A percentile compares a stretch with the other conserved stretches of the same genome.
Evolutionary conservation across 2,329 filamentous ascomycete genomes (phyloP).

Genomic region (Coleophoma eucalyptorum): DNA sequence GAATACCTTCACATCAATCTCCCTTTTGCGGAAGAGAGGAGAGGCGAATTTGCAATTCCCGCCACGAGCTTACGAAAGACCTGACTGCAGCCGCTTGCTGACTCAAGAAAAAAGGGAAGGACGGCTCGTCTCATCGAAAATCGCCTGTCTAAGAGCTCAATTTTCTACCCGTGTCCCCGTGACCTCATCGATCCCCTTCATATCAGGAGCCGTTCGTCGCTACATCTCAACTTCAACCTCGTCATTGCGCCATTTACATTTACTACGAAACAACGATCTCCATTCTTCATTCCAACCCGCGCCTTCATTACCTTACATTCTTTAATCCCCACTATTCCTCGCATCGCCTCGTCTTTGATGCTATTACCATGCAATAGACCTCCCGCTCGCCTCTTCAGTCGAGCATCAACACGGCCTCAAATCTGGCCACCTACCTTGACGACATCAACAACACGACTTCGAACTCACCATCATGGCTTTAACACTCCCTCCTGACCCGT

Average conservation of each 20-base stretch:
- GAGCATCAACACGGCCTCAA: slow-evolving; percentile 2
- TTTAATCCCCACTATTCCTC: neutral
- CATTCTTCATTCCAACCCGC: neutral
- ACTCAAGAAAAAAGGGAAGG: neutral
- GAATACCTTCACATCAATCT: neutral
- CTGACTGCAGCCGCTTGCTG: neutral
- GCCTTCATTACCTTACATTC: neutral
- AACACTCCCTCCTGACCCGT: slow-evolving; percentile 58
- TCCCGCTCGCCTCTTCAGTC: neutral
- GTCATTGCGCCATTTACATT: neutral
- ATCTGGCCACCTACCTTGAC: slow-evolving; percentile 6
- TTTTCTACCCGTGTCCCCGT: neutral
- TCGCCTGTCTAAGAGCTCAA: neutral
- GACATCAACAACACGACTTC: neutral
- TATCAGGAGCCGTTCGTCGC: neutral
- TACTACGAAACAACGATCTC: neutral
- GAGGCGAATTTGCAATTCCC: neutral
- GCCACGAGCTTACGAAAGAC: neutral
- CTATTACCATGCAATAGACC: slow-evolving; percentile 18
- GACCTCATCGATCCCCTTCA: neutral
- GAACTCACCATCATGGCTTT: slow-evolving; percentile 15
- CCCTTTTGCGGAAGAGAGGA: neutral
- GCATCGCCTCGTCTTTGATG: neutral
- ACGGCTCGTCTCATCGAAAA: too few relatives aligned
- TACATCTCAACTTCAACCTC: neutral